These are phyloP conservation scores for Elsinoe necatrix DNA, from an alignment of 2,329 filamentous ascomycete species.

Conservation along the genomic window DNA sequence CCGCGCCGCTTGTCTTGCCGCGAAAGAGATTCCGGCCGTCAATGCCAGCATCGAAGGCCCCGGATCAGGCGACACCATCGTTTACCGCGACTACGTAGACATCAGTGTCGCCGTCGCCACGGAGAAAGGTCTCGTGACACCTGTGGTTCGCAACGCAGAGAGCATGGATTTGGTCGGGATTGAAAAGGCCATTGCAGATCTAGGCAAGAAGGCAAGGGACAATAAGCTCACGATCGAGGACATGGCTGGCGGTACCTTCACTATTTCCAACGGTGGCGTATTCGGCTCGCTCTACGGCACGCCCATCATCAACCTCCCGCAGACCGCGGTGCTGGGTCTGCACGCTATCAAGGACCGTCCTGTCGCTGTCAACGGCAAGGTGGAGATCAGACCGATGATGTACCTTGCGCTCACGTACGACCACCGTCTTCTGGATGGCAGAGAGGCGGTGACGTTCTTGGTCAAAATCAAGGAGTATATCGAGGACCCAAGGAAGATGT, in stretches of 20 bases:
- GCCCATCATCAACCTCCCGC: slow-evolving; percentile 94
- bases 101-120: slow-evolving; percentile 96
- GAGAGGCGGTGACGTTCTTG: slow-evolving; percentile 92
- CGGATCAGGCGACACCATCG: slow-evolving; percentile 90
- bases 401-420: slow-evolving; percentile 97
- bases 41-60: slow-evolving; percentile 97
- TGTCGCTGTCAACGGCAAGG: slow-evolving; percentile 82
- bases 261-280: slow-evolving; percentile 93
- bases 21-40: slow-evolving; percentile 88
- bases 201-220: slow-evolving; percentile 96
- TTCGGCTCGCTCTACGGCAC: slow-evolving; percentile 97
- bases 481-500: slow-evolving; percentile 89
- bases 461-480: slow-evolving; percentile 97
- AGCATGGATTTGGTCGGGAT: slow-evolving; percentile 79
- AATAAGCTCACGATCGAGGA: slow-evolving; percentile 97
- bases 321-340: slow-evolving; percentile 81
- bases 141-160: slow-evolving; percentile 90
- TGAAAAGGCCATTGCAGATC: slow-evolving; percentile 81
- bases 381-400: slow-evolving; percentile 98
- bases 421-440: slow-evolving; percentile 87
- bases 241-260: slow-evolving; percentile 97
- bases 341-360: slow-evolving; percentile 95
- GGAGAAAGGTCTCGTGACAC: slow-evolving; percentile 93
- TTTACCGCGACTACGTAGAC: slow-evolving; percentile 97
- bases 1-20: slow-evolving; percentile 78